These are phyloP conservation scores for Pleurotus eryngii DNA, from an alignment of 768 basidiomycete species.

Conservation along the genomic window DNA sequence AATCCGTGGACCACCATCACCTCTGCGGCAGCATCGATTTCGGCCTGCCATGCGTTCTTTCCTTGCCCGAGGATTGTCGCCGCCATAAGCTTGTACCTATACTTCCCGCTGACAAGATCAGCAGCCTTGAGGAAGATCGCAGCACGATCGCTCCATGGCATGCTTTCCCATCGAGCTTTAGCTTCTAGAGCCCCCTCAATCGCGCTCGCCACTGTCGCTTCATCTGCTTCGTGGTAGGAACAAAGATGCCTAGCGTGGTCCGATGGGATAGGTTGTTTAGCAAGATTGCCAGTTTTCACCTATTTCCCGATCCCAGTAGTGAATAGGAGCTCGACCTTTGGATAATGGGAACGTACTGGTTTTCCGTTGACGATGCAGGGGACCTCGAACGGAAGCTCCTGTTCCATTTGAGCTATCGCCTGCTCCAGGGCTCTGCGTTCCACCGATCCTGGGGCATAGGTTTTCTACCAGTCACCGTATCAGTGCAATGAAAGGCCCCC, in stretches of 20 bases:
- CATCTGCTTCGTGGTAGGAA: constrained; percentile 85
- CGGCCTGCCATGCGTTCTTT: constrained; percentile 99
- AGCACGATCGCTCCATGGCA: constrained; percentile 97
- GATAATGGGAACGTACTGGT: constrained; percentile 45
- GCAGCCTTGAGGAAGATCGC: constrained; percentile 99
- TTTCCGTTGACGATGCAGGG: constrained; percentile 92
- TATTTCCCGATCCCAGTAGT: constrained; percentile 21
- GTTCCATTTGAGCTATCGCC: constrained; percentile 77
- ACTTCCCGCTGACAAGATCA: constrained; percentile 93
- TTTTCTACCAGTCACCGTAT: constrained; percentile 40
- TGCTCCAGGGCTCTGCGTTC: constrained; percentile 74
- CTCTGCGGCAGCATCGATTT: constrained; percentile 99
- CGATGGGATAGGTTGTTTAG: constrained; percentile 81
- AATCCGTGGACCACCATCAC: constrained; percentile 35
- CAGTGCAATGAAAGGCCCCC: too few species aligned
- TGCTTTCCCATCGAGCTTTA: constrained; percentile 84
- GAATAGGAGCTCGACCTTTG: neutral
- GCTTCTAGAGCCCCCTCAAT: constrained; percentile 87
- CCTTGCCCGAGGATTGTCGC: constrained; percentile 98
- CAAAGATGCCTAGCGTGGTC: constrained; percentile 82
- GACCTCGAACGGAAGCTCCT: constrained; percentile 84
- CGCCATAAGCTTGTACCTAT: constrained; percentile 91
- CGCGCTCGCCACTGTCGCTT: constrained; percentile 68
- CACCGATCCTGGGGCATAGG: constrained; percentile 73
- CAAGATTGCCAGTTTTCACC: constrained; percentile 79